Evolutionary conservation across 164 flowering plant species (phyloP).

Genomic region (Platanus orientalis): DNA sequence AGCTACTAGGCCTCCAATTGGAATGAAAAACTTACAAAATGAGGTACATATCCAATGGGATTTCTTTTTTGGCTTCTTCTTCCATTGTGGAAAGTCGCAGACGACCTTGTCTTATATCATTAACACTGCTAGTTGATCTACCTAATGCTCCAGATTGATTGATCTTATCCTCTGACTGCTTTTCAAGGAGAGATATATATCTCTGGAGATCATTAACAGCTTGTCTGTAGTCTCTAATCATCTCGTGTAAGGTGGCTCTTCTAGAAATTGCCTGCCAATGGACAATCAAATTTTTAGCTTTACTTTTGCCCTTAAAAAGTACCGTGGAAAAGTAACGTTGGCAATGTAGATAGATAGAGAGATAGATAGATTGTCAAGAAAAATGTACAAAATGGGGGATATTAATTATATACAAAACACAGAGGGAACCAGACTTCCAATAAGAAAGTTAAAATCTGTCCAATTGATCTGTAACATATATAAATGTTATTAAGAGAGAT

Average conservation of each 20-base stretch:
- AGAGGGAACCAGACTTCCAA: too few species aligned
- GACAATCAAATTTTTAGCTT: not conserved
- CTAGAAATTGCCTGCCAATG: slow-evolving; percentile 80
- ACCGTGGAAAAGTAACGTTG: too few species aligned
- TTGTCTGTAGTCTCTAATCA: slow-evolving; percentile 81
- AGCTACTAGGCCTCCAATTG: not conserved
- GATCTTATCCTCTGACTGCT: slow-evolving; percentile 33
- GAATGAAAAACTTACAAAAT: slow-evolving; percentile 63
- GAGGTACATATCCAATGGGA: slow-evolving; percentile 64
- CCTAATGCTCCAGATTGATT: slow-evolving; percentile 27
- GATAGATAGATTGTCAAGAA: too few species aligned
- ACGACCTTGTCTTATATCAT: slow-evolving; percentile 57
- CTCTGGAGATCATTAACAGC: slow-evolving; percentile 70
- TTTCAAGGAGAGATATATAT: slow-evolving; percentile 56
- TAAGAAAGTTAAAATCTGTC: too few species aligned
- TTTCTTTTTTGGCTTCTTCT: slow-evolving; percentile 60
- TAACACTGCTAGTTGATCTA: slow-evolving; percentile 25
- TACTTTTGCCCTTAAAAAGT: too few species aligned
- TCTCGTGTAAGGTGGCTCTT: slow-evolving; percentile 82
- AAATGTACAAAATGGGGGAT: too few species aligned
- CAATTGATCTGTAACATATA: too few species aligned
- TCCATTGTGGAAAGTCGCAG: slow-evolving; percentile 45
- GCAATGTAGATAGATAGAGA: too few species aligned
- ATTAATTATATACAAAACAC: too few species aligned
- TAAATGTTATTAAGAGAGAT: too few species aligned